Evolutionary conservation across 2,329 filamentous ascomycete genomes (phyloP).

Genomic region (Clonostachys byssicola): DNA sequence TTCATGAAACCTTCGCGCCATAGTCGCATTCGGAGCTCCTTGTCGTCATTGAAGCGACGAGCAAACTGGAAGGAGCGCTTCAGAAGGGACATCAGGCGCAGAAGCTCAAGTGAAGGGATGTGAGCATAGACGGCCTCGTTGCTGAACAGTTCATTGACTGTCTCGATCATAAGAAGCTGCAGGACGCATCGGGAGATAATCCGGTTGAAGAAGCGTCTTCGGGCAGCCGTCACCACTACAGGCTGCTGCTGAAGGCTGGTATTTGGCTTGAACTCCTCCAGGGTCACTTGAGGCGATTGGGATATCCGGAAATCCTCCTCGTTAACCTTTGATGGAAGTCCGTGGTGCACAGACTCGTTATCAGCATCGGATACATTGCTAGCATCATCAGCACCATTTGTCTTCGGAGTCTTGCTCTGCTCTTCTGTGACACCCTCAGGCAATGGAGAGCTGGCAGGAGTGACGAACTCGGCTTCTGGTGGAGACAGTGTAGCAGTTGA

Average conservation of each 20-base stretch:
- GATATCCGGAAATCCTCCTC: slow-evolving; percentile 21
- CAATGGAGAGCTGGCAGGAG: not conserved
- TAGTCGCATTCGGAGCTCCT: slow-evolving; percentile 87
- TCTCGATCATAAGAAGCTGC: slow-evolving; percentile 98
- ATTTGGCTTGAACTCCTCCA: slow-evolving; percentile 86
- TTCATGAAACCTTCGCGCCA: slow-evolving; percentile 99
- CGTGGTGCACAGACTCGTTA: slow-evolving; percentile 21
- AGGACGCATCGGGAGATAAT: slow-evolving; percentile 99
- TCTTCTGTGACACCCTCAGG: slow-evolving; percentile 15
- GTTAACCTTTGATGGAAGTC: slow-evolving; percentile 15
- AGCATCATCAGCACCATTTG: slow-evolving; percentile 48
- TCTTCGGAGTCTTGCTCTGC: slow-evolving; percentile 49
- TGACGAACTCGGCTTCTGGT: slow-evolving; percentile 45
- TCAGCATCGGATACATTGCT: slow-evolving; percentile 13
- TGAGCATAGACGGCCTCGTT: slow-evolving; percentile 93
- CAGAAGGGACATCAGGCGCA: slow-evolving; percentile 87
- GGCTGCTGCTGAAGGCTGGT: slow-evolving; percentile 79
- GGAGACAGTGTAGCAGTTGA: slow-evolving; percentile 47
- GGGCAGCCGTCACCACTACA: slow-evolving; percentile 86
- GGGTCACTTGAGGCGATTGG: slow-evolving; percentile 12
- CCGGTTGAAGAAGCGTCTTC: slow-evolving; percentile 94
- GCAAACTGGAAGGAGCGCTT: slow-evolving; percentile 98
- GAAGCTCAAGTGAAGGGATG: slow-evolving; percentile 84
- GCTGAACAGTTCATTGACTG: slow-evolving; percentile 96
- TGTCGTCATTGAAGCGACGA: slow-evolving; percentile 95